Base-by-base conservation (phyloP, 805 yeast species). In the Lachancea fermentati region DNA sequence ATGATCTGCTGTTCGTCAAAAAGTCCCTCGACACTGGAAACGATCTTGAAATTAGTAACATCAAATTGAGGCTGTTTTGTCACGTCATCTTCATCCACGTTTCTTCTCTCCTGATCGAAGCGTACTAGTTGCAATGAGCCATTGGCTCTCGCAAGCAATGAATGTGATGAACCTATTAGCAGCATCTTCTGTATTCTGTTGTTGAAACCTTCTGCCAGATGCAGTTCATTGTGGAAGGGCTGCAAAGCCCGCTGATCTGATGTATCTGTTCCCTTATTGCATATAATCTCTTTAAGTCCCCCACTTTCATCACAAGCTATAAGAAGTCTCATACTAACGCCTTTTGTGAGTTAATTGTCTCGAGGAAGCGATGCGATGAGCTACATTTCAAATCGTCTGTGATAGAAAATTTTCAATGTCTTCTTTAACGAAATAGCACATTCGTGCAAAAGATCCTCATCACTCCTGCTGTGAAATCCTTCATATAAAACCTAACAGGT, bases 211-310 rank as follows among this genome's bases (percentile, higher is more conserved):
- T 67, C 61, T 4, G 60, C 56, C 35, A 70, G 62, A 37, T 69
- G 67, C 17, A 71, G 64, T 33, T 64, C 68, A 9, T 81, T 67
- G 15, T 75, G 63, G 37, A 67, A 70, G 0, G 95, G 94, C 54
- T 81, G 85, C 9, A 66, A 61, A 0, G 82, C 81, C 25, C 74
- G 73, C 53, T 81, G 78, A 31, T 70, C 67, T 4, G 96, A 83
- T 3, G 96, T 87, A 53, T 89, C 94, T 0, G 91, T 81, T 0
- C 89, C 91, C 37, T 71, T 65, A 14, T 65, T 57, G 50, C 87
- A 86, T 4, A 70, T 54, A 6, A 85, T 65, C 54, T 80, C 87
- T 51, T 81, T 82, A 39, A 81, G 49, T 4, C 75, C 68, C 1
- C 89, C 88, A 1, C 76, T 72, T 50, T 83, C 89, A 45, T 76